phyloP scores from a whole-genome alignment of 2,329 filamentous ascomycete genomes.

The Phymatotrichopsis omnivora region DNA sequence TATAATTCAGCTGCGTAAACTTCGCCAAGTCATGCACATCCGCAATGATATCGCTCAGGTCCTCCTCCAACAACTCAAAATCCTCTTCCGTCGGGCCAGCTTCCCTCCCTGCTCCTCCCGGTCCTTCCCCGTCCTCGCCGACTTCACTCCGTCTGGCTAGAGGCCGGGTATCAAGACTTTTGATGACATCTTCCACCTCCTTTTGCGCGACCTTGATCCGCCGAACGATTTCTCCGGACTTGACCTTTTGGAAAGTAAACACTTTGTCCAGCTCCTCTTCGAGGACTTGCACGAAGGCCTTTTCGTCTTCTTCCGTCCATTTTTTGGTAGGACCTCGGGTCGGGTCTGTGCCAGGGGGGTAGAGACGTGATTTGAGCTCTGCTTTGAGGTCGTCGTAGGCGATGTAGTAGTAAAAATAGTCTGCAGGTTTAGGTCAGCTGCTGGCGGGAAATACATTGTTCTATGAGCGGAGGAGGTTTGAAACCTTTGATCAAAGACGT shows the following conservation, averaged over 20 bases:
- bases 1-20: conserved; percentile 97
- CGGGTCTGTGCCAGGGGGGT: conserved; percentile 42
- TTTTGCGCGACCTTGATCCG: conserved; percentile 79
- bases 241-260: conserved; percentile 93
- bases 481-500: conserved; percentile 72
- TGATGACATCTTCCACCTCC: conserved; percentile 81
- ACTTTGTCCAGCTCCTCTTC: conserved; percentile 95
- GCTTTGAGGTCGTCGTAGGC: conserved; percentile 89
- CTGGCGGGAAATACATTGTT: neutral
- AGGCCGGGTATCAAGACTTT: conserved; percentile 53
- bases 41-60: conserved; percentile 93
- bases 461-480: neutral
- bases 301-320: conserved; percentile 91
- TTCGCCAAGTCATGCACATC: conserved; percentile 97
- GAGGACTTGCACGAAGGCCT: conserved; percentile 72
- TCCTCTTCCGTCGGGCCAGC: conserved; percentile 67
- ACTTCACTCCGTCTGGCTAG: conserved; percentile 37
- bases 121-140: conserved; percentile 28
- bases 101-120: conserved; percentile 41
- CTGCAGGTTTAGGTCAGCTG: conserved; percentile 34
- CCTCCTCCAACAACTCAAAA: conserved; percentile 85
- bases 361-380: conserved; percentile 64
- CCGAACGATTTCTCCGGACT: conserved; percentile 88
- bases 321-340: conserved; percentile 38
- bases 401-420: conserved; percentile 98